phyloP scores from a whole-genome alignment of 805 yeast genomes.

The Naumovozyma dairenensis region DNA sequence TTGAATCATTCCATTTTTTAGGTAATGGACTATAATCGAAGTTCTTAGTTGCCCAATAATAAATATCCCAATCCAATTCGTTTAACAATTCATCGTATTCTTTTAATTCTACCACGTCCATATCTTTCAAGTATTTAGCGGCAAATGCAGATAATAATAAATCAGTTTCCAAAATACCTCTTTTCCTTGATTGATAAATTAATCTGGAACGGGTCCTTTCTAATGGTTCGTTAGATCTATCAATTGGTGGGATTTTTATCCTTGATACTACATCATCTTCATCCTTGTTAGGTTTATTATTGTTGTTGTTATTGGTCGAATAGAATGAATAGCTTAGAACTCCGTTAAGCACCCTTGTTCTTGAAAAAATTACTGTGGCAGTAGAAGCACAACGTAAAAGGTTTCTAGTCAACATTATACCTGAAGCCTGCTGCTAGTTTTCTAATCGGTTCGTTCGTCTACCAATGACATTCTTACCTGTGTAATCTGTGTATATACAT shows the following conservation, averaged over 20 bases:
- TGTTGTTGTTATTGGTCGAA: too few species aligned
- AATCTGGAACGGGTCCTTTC: slow-evolving; percentile 79
- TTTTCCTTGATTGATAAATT: slow-evolving; percentile 82
- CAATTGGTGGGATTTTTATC: slow-evolving; percentile 68
- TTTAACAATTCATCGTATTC: slow-evolving; percentile 83
- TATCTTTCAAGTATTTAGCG: slow-evolving; percentile 49
- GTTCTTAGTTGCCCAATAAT: slow-evolving; percentile 92
- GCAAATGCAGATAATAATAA: slow-evolving; percentile 79
- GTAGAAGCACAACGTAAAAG: too few species aligned
- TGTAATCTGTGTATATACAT: too few species aligned
- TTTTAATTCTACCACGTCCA: slow-evolving; percentile 57
- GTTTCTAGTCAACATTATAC: too few species aligned
- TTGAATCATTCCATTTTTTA: slow-evolving; percentile 66
- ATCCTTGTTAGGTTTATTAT: too few species aligned
- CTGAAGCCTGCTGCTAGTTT: too few species aligned
- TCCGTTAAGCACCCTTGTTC: too few species aligned
- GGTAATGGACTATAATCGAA: slow-evolving; percentile 78
- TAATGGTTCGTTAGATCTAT: slow-evolving; percentile 60
- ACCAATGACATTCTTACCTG: too few species aligned
- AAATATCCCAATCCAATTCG: slow-evolving; percentile 98
- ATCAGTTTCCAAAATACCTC: slow-evolving; percentile 94
- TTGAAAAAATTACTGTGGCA: too few species aligned
- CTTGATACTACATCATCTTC: slow-evolving; percentile 36
- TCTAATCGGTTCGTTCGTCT: too few species aligned
- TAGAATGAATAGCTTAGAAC: too few species aligned